Percentiles rank a stretch among this genome's conserved stretches.
Conservation (phyloP, 2,329 filamentous ascomycete species). For the Aschersonia sp. region DNA sequence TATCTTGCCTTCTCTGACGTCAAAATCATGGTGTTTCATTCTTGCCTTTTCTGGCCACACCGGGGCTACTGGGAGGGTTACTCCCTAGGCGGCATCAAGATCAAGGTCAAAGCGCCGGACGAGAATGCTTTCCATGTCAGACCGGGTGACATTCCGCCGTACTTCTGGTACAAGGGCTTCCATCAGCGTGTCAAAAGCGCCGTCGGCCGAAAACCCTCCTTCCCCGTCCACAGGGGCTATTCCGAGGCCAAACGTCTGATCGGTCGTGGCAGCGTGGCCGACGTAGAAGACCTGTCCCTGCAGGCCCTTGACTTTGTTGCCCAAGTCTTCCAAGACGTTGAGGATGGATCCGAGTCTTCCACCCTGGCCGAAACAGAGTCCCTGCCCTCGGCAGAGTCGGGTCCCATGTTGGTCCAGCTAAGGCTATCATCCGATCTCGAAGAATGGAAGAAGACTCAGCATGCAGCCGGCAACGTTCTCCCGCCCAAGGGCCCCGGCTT, state of each 20-base stretch:
- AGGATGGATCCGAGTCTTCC: slow-evolving; percentile 1
- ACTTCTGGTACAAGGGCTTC: neutral
- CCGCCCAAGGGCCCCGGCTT: slow-evolving; percentile 7
- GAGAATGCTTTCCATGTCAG: neutral
- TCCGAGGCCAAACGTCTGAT: slow-evolving; percentile 6
- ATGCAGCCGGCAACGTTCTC: slow-evolving; percentile 6
- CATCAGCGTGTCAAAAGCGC: neutral
- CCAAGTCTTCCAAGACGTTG: slow-evolving; percentile 5
- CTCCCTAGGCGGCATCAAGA: neutral
- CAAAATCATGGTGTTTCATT: neutral
- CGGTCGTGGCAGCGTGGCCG: slow-evolving; percentile 4
- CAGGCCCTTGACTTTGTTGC: slow-evolving; percentile 5
- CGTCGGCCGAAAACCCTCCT: neutral
- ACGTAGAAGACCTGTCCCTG: slow-evolving; percentile 4
- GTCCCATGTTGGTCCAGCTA: slow-evolving; percentile 5
- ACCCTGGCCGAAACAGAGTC: neutral
- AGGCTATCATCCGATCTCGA: slow-evolving; percentile 7
- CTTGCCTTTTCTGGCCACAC: neutral
- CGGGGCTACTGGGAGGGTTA: neutral
- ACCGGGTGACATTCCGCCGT: neutral
- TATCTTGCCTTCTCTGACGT: neutral
- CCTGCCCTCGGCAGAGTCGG: neutral
- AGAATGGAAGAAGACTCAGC: slow-evolving; percentile 7
- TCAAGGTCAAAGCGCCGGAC: neutral
- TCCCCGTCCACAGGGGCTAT: slow-evolving; percentile 3